A percentile compares a stretch with the other conserved stretches of the same genome.
phyloP scores from a whole-genome alignment of 805 yeast species.

The Jamesozyma jinghongensis region DNA sequence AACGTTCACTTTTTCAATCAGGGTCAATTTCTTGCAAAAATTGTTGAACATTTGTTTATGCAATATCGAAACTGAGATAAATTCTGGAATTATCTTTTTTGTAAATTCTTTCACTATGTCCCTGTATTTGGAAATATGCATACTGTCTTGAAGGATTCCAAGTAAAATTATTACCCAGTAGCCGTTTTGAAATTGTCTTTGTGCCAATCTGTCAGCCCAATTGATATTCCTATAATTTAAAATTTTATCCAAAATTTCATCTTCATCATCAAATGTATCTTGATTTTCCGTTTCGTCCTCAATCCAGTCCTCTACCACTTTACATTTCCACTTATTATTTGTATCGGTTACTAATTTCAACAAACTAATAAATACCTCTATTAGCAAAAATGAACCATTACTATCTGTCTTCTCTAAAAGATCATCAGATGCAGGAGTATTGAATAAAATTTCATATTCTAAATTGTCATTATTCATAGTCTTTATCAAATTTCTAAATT shows the following conservation, averaged over 20 bases:
- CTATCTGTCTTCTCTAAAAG: slow-evolving; percentile 10
- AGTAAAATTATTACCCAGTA: slow-evolving; percentile 72
- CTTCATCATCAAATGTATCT: slow-evolving; percentile 6
- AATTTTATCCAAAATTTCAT: slow-evolving; percentile 25
- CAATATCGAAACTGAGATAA: slow-evolving; percentile 8
- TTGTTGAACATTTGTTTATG: slow-evolving; percentile 20
- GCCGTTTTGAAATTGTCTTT: slow-evolving; percentile 70
- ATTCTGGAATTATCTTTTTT: slow-evolving; percentile 40
- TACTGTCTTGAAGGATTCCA: slow-evolving; percentile 46
- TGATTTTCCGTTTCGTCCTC: slow-evolving; percentile 10
- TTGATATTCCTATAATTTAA: slow-evolving; percentile 47
- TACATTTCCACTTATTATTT: slow-evolving; percentile 22
- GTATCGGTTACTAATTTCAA: slow-evolving; percentile 20
- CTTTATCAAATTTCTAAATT: slow-evolving; percentile 9
- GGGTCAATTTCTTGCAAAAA: slow-evolving; percentile 44
- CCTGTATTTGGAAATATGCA: slow-evolving; percentile 20
- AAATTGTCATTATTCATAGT: slow-evolving; percentile 6
- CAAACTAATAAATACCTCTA: slow-evolving; percentile 18
- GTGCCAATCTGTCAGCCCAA: slow-evolving; percentile 72
- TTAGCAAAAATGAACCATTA: slow-evolving; percentile 13
- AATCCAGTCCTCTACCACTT: slow-evolving; percentile 21
- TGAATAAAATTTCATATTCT: slow-evolving; percentile 9
- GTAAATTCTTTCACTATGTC: slow-evolving; percentile 41
- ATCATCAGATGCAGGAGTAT: slow-evolving; percentile 12
- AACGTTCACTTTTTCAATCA: slow-evolving; percentile 45